Conservation (phyloP, 176 grass and related monocot genomes). For the Oryza punctata region DNA sequence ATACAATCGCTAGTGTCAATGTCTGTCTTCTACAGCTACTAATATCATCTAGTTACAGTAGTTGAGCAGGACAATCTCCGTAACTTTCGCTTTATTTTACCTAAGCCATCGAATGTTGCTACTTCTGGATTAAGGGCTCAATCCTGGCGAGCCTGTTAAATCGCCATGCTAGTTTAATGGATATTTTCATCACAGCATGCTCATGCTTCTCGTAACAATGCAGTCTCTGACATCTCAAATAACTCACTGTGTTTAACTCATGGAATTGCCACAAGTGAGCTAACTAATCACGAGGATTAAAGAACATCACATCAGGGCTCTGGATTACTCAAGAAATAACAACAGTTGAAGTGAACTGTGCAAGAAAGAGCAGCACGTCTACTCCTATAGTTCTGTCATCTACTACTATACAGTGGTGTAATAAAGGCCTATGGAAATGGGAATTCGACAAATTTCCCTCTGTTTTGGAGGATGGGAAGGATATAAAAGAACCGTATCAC, state of each 20-base stretch:
- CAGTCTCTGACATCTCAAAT: neutral
- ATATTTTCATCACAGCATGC: neutral
- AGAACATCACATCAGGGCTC: neutral
- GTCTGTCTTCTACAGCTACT: neutral
- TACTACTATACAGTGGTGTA: slow-evolving; percentile 25
- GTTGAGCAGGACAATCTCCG: neutral
- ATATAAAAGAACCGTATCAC: neutral
- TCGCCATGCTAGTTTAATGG: neutral
- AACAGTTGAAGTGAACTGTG: slow-evolving; percentile 16
- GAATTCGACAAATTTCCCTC: slow-evolving; percentile 3
- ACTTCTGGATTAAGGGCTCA: neutral
- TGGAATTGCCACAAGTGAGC: neutral
- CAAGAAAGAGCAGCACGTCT: slow-evolving; percentile 14
- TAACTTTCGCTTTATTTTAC: neutral
- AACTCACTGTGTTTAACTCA: neutral
- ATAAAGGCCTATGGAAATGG: slow-evolving; percentile 2
- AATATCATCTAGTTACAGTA: neutral
- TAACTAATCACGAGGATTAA: neutral
- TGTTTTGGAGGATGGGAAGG: neutral
- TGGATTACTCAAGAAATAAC: neutral
- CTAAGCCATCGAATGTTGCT: neutral
- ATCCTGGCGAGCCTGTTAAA: neutral
- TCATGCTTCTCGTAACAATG: neutral
- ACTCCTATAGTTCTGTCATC: neutral
- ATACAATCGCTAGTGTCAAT: slow-evolving; percentile 20